phyloP scores from a whole-genome alignment of 371 early-diverging fungal species.

The Mortierella polycephala region DNA sequence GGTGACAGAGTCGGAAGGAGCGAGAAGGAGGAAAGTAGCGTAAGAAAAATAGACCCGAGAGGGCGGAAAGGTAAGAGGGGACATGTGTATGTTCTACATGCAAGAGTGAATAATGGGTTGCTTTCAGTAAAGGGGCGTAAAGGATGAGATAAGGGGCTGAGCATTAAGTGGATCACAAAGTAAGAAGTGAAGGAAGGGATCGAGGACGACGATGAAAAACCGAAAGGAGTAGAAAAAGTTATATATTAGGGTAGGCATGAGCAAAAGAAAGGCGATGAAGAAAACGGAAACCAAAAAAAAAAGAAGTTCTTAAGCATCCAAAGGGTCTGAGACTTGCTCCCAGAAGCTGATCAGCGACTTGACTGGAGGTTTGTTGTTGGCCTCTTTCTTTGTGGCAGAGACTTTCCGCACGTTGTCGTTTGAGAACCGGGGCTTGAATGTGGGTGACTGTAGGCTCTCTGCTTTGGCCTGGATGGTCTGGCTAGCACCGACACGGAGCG shows the following conservation, averaged over 20 bases:
- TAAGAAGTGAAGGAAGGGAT: background rate
- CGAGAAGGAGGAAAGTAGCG: background rate
- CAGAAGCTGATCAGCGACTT: constrained; percentile 50
- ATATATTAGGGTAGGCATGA: background rate
- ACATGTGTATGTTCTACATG: no score
- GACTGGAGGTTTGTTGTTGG: constrained; percentile 43
- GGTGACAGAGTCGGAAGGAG: background rate
- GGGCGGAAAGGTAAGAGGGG: background rate
- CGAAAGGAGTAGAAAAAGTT: no score
- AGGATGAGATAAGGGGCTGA: no score
- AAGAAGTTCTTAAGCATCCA: constrained; percentile 14
- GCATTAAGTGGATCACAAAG: background rate
- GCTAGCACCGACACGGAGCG: constrained; percentile 27
- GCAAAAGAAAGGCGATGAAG: background rate
- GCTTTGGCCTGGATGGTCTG: constrained; percentile 32
- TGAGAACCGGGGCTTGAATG: constrained; percentile 7
- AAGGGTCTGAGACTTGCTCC: constrained; percentile 44
- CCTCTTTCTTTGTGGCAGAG: constrained; percentile 2
- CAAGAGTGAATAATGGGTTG: no score
- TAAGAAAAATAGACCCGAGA: constrained; percentile 1
- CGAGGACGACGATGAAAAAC: background rate
- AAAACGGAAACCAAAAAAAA: background rate
- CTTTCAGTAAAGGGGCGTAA: no score
- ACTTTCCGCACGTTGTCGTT: constrained; percentile 11
- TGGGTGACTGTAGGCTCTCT: constrained; percentile 28